phyloP scores from a whole-genome alignment of 345 rosid species.

The Euphorbia lathyris region DNA sequence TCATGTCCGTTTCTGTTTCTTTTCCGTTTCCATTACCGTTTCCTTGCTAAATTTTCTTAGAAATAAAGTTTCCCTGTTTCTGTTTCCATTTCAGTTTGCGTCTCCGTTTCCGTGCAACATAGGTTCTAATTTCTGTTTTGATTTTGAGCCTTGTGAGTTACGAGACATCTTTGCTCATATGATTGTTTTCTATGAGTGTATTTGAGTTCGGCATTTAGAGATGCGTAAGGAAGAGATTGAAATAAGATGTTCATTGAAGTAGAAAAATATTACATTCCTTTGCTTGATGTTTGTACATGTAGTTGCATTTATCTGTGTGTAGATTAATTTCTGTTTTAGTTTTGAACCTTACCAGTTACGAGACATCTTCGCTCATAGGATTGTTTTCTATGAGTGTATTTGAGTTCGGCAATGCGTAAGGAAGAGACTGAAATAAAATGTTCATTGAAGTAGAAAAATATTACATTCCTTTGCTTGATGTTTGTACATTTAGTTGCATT shows the following conservation, averaged over 20 bases:
- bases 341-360: not conserved
- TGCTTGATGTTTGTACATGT: not conserved
- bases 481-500: not conserved
- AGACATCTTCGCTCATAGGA: not conserved
- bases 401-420: not conserved
- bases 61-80: too few species aligned
- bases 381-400: not conserved
- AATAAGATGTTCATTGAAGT: not conserved
- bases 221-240: not conserved
- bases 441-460: not conserved
- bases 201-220: too few species aligned
- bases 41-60: too few species aligned
- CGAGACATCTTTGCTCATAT: not conserved
- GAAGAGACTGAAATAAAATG: not conserved
- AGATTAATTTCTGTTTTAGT: not conserved
- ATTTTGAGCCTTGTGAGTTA: not conserved
- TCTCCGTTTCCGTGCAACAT: too few species aligned
- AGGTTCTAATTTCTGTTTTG: not conserved
- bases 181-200: not conserved
- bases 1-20: too few species aligned
- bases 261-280: not conserved
- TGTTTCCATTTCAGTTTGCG: too few species aligned
- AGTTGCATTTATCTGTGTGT: not conserved
- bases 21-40: too few species aligned
- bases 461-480: not conserved